Conservation (phyloP, 169 alveolate species). For the Pseudocohnilembus persalinus region DNA sequence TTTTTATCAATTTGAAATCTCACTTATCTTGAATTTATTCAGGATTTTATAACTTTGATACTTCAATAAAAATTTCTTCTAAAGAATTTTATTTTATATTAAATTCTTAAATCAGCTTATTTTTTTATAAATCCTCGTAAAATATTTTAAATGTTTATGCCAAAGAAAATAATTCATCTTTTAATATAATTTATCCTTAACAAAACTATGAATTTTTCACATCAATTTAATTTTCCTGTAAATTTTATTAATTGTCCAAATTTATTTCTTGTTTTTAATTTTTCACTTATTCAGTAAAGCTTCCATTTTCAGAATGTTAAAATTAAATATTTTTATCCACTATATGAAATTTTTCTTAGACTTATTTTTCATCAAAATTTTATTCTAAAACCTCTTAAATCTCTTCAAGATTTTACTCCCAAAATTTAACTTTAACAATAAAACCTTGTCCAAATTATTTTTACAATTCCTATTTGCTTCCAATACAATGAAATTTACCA, state of each 20-base stretch:
- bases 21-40: too few relatives aligned
- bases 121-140: background rate
- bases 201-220: too few relatives aligned
- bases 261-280: background rate
- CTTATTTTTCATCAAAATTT: too few relatives aligned
- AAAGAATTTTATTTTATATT: background rate
- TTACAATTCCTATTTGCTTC: slow-evolving; percentile 65
- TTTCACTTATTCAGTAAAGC: background rate
- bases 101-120: background rate
- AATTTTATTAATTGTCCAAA: background rate
- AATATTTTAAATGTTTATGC: background rate
- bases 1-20: too few relatives aligned
- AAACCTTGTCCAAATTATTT: slow-evolving; percentile 73
- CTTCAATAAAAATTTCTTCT: background rate
- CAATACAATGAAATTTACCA: slow-evolving; percentile 72
- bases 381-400: too few relatives aligned
- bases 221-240: background rate
- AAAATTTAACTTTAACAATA: background rate
- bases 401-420: background rate
- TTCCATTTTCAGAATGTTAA: background rate
- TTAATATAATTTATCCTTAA: background rate
- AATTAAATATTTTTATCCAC: background rate
- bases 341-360: background rate
- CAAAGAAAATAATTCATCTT: background rate
- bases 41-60: background rate